Evolutionary conservation across 2,329 filamentous ascomycete genomes (phyloP).

Genomic region (Cladosporium sp.): DNA sequence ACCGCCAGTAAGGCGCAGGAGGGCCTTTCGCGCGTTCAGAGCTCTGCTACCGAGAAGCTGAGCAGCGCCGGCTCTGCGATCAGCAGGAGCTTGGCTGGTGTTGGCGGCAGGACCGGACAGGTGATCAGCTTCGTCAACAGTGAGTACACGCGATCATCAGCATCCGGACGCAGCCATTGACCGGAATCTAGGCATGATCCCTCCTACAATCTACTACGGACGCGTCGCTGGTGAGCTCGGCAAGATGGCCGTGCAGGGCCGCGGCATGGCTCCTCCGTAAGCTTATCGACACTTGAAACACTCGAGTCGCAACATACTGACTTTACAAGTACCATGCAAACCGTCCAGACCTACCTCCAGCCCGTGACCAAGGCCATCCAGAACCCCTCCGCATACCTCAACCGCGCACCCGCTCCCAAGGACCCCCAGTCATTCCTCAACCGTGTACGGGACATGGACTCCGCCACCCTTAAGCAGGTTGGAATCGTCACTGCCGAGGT

Average conservation of each 20-base stretch:
- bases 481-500: constrained; percentile 81
- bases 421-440: constrained; percentile 53
- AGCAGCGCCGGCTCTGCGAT: constrained; percentile 66
- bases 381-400: constrained; percentile 60
- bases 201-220: constrained; percentile 85
- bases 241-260: constrained; percentile 80
- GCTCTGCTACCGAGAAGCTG: constrained; percentile 74
- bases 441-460: constrained; percentile 65
- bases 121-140: constrained; percentile 78
- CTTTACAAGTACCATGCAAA: constrained; percentile 62
- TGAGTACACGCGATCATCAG: constrained; percentile 47
- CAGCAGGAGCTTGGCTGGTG: constrained; percentile 63
- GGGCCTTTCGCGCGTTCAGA: constrained; percentile 76
- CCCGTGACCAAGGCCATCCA: constrained; percentile 65
- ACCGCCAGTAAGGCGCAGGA: constrained; percentile 64
- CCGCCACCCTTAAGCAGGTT: constrained; percentile 64
- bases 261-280: constrained; percentile 95
- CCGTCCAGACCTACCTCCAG: constrained; percentile 84
- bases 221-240: constrained; percentile 81
- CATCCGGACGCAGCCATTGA: background rate
- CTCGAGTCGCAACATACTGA: constrained; percentile 13
- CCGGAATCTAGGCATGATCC: constrained; percentile 65
- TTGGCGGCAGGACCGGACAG: constrained; percentile 79
- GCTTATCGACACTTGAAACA: constrained; percentile 35
- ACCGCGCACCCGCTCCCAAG: constrained; percentile 45